phyloP scores from a whole-genome alignment of 2,329 filamentous ascomycete genomes.

The Aspergillus melleus region DNA sequence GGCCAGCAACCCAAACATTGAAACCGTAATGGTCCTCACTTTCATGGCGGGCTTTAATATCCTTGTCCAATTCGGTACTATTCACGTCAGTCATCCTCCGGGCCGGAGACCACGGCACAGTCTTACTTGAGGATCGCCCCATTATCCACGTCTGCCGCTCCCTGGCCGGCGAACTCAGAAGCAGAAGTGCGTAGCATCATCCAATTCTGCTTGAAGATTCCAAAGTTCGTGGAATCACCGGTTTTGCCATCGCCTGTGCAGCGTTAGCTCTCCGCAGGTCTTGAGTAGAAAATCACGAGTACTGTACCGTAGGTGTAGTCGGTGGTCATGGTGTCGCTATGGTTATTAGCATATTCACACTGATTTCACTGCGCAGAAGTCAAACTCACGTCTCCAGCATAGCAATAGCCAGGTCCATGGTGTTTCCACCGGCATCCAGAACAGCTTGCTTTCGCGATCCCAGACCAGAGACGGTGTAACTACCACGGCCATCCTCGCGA shows the following conservation, averaged over 20 bases:
- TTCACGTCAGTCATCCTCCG: neutral
- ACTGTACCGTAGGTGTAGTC: slow-evolving; percentile 23
- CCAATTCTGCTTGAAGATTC: slow-evolving; percentile 31
- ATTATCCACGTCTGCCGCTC: slow-evolving; percentile 21
- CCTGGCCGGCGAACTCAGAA: slow-evolving; percentile 24
- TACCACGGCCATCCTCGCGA: slow-evolving; percentile 19
- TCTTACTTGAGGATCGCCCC: slow-evolving; percentile 30
- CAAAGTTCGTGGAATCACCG: slow-evolving; percentile 16
- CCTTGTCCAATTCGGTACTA: slow-evolving; percentile 19
- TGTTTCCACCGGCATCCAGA: slow-evolving; percentile 21
- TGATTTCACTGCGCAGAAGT: no score
- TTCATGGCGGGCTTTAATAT: slow-evolving; percentile 25
- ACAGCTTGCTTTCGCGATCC: slow-evolving; percentile 24
- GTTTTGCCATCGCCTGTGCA: slow-evolving; percentile 25
- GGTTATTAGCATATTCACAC: neutral
- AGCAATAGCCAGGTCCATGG: slow-evolving; percentile 26
- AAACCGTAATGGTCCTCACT: slow-evolving; percentile 21
- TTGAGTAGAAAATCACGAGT: neutral
- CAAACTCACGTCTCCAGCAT: slow-evolving; percentile 25
- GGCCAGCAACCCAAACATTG: slow-evolving; percentile 24
- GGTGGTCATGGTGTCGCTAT: slow-evolving; percentile 21
- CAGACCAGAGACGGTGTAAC: slow-evolving; percentile 16
- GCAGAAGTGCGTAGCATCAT: slow-evolving; percentile 29
- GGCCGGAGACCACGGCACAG: neutral
- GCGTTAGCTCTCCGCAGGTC: neutral